Percentiles rank a stretch among this genome's conserved stretches.
phyloP scores from a whole-genome alignment of 305 asterid genomes.

The Ruellia speciosa region DNA sequence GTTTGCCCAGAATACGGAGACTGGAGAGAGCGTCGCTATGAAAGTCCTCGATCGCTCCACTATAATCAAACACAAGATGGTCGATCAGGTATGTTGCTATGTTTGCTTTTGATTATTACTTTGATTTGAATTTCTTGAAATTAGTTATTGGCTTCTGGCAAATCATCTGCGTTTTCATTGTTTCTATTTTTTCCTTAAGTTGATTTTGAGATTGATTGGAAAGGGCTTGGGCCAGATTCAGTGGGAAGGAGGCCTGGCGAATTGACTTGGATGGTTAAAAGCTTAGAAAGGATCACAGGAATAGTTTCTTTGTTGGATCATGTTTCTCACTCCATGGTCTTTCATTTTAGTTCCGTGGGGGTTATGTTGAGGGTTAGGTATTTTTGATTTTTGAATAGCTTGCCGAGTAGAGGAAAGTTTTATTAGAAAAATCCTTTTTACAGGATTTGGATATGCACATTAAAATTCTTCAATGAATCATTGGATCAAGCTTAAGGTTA shows the following conservation, averaged over 20 bases:
- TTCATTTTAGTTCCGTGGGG: too few species aligned
- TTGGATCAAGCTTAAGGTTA: too few species aligned
- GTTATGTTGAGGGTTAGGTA: too few species aligned
- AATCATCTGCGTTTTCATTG: not conserved
- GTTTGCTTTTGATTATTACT: not conserved
- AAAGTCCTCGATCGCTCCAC: constrained; percentile 91
- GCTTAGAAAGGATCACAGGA: too few species aligned
- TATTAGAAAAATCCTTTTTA: too few species aligned
- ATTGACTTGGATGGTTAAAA: not conserved
- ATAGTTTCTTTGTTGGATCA: too few species aligned
- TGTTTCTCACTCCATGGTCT: too few species aligned
- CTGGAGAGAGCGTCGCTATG: constrained; percentile 98
- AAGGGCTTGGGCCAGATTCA: too few species aligned
- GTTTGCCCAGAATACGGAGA: constrained; percentile 94
- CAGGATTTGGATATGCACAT: too few species aligned
- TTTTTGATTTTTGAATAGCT: too few species aligned
- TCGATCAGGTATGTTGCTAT: constrained; percentile 58
- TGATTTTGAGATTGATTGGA: constrained; percentile 16
- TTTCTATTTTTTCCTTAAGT: not conserved
- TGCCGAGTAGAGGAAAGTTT: too few species aligned
- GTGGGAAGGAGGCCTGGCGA: not conserved
- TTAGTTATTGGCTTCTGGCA: constrained; percentile 14
- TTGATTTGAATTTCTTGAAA: constrained; percentile 8
- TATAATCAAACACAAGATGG: constrained; percentile 93
- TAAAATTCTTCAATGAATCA: too few species aligned